These are phyloP conservation scores for Pseudocercospora vitis DNA, from an alignment of 2,329 filamentous ascomycete genomes.

Conservation along the genomic window DNA sequence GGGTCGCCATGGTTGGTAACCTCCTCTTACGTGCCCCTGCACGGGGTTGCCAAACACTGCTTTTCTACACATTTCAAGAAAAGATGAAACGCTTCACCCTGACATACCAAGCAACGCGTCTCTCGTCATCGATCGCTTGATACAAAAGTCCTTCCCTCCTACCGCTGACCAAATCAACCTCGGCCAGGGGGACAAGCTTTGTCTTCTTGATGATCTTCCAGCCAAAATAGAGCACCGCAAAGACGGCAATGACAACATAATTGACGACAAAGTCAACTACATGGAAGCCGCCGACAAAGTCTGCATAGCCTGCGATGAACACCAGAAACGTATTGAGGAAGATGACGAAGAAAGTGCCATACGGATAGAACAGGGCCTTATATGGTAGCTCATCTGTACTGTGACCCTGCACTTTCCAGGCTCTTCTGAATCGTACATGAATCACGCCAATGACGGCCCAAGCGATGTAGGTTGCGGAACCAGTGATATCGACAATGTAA, in stretches of 20 bases:
- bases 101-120: not conserved
- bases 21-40: not conserved
- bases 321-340: constrained; percentile 69
- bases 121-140: not conserved
- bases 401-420: constrained; percentile 18
- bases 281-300: constrained; percentile 28
- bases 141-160: constrained; percentile 8
- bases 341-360: constrained; percentile 63
- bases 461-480: constrained; percentile 17
- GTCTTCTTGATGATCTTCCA: constrained; percentile 55
- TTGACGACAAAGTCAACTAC: constrained; percentile 59
- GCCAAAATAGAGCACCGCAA: constrained; percentile 58
- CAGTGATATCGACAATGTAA: constrained; percentile 17
- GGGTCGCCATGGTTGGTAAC: too few species aligned
- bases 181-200: constrained; percentile 40
- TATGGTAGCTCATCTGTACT: constrained; percentile 42
- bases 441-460: constrained; percentile 19
- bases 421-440: constrained; percentile 12
- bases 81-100: constrained; percentile 6
- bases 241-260: constrained; percentile 66
- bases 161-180: constrained; percentile 42
- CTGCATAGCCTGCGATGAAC: constrained; percentile 63
- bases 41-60: not conserved
- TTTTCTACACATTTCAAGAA: not conserved
- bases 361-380: constrained; percentile 62